These are phyloP conservation scores for Microcyclosporella mali DNA, from an alignment of 2,329 filamentous ascomycete species.

Conservation along the genomic window DNA sequence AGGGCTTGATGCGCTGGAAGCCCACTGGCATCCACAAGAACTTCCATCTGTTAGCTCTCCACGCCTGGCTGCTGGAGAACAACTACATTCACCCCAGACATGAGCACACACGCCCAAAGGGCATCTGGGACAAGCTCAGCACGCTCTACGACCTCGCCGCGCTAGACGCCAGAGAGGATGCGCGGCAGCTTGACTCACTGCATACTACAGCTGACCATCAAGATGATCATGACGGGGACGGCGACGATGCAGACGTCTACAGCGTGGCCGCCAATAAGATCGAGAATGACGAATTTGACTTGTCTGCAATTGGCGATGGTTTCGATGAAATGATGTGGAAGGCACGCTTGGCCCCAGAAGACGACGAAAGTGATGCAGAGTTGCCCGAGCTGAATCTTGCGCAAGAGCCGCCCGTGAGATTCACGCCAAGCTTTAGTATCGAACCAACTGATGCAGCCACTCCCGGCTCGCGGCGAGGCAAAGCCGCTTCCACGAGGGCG, in stretches of 20 bases:
- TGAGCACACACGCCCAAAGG: conserved; percentile 74
- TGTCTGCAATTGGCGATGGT: conserved; percentile 33
- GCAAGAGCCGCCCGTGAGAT: conserved; percentile 27
- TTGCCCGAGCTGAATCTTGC: conserved; percentile 30
- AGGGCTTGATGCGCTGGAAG: conserved; percentile 89
- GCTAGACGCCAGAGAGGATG: conserved; percentile 74
- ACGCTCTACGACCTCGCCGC: conserved; percentile 78
- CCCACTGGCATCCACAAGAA: conserved; percentile 95
- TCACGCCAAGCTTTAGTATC: conserved; percentile 29
- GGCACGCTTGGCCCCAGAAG: conserved; percentile 25
- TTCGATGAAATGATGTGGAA: conserved; percentile 42
- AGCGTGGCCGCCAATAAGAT: conserved; percentile 32
- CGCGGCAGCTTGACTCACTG: conserved; percentile 44
- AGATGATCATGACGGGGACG: conserved; percentile 35
- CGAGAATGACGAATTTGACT: conserved; percentile 37
- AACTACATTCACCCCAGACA: conserved; percentile 30
- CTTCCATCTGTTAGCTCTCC: conserved; percentile 81
- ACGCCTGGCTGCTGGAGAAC: conserved; percentile 29
- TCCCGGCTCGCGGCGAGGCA: conserved; percentile 13
- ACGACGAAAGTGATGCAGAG: conserved; percentile 20
- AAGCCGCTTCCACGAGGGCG: conserved; percentile 10
- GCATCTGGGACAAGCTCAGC: conserved; percentile 83
- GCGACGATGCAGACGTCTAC: conserved; percentile 34
- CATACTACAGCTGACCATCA: conserved; percentile 22
- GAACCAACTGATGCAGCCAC: conserved; percentile 23